Conservation (phyloP, 805 yeast species). For the Kodamaea leandrae region DNA sequence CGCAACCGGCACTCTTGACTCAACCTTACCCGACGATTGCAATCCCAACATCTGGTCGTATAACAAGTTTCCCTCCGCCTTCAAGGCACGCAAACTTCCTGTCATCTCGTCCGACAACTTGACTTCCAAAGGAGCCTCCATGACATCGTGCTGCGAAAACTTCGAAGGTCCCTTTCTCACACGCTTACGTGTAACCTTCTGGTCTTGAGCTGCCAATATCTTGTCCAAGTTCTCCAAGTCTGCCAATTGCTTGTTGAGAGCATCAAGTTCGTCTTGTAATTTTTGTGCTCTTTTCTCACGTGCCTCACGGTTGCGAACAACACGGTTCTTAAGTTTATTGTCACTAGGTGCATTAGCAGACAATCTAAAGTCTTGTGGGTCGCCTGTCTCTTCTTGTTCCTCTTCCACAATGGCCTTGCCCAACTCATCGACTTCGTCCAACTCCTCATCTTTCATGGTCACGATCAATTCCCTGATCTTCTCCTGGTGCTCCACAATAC, state of each 20-base stretch:
- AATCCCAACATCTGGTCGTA: constrained; percentile 78
- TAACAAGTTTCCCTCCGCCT: constrained; percentile 86
- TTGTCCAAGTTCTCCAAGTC: constrained; percentile 47
- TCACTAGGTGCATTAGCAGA: constrained; percentile 72
- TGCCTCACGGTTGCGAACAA: constrained; percentile 70
- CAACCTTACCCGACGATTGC: constrained; percentile 84
- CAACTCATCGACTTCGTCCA: constrained; percentile 37
- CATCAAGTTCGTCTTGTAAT: constrained; percentile 56
- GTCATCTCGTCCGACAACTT: constrained; percentile 86
- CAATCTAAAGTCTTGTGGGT: constrained; percentile 40
- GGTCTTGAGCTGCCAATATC: constrained; percentile 25
- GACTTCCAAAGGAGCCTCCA: constrained; percentile 57
- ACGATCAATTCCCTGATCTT: constrained; percentile 65
- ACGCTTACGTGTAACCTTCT: constrained; percentile 18
- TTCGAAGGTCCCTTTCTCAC: constrained; percentile 29
- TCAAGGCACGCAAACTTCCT: constrained; percentile 77
- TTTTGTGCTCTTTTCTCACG: constrained; percentile 57
- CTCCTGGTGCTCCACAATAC: constrained; percentile 59
- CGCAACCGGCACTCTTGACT: constrained; percentile 70
- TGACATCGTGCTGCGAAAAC: constrained; percentile 42
- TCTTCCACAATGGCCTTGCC: constrained; percentile 40
- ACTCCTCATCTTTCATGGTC: constrained; percentile 58
- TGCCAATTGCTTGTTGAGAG: constrained; percentile 55
- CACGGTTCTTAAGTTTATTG: constrained; percentile 68
- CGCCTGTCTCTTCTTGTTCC: constrained; percentile 30